Conservation (phyloP, 768 basidiomycete species). For the Suillus luteus region DNA sequence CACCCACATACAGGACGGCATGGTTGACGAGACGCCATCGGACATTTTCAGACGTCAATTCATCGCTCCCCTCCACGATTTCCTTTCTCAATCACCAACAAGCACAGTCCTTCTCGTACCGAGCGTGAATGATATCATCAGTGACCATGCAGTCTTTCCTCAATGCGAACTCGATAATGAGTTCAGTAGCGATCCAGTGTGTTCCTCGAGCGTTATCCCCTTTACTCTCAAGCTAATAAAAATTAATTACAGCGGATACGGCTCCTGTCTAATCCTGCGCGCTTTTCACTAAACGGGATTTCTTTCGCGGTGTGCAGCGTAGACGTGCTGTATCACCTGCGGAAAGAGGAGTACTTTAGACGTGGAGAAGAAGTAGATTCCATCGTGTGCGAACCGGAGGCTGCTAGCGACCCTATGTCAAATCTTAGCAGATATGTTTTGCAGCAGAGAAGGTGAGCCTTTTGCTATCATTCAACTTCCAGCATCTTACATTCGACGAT, state of each 20-base stretch:
- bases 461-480: neutral
- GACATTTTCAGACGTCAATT: slow-evolving; percentile 74
- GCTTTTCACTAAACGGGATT: slow-evolving; percentile 84
- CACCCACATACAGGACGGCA: slow-evolving; percentile 72
- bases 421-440: slow-evolving; percentile 78
- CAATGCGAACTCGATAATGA: slow-evolving; percentile 62
- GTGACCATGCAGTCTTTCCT: slow-evolving; percentile 81
- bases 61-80: slow-evolving; percentile 51
- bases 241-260: slow-evolving; percentile 59
- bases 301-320: slow-evolving; percentile 80
- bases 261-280: slow-evolving; percentile 83
- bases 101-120: slow-evolving; percentile 82
- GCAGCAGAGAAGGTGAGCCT: slow-evolving; percentile 77
- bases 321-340: slow-evolving; percentile 87
- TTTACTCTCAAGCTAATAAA: neutral
- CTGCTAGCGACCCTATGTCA: slow-evolving; percentile 72
- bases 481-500: neutral
- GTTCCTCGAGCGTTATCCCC: slow-evolving; percentile 19
- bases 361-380: slow-evolving; percentile 64
- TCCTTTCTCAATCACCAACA: slow-evolving; percentile 62
- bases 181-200: slow-evolving; percentile 52
- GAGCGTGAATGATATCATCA: slow-evolving; percentile 78
- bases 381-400: slow-evolving; percentile 43
- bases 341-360: slow-evolving; percentile 78
- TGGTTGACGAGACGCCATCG: slow-evolving; percentile 61